Conservation (phyloP, 2,329 filamentous ascomycete genomes). For the Blastomyces gilchristii region DNA sequence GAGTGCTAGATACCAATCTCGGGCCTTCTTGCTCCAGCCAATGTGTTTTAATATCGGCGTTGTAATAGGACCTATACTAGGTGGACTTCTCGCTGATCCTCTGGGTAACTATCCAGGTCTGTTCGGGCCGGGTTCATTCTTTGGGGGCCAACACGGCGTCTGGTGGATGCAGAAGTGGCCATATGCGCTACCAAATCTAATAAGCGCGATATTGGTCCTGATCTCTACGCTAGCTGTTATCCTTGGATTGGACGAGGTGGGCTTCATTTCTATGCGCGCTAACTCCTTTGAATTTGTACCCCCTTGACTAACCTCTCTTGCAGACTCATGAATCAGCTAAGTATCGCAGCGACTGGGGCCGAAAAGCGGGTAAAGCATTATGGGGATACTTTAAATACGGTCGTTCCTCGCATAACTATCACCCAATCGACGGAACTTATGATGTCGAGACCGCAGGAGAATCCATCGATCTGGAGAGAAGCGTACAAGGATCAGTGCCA, state of each 20-base stretch:
- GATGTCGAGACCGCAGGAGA: conserved; percentile 19
- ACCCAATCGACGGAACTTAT: conserved; percentile 22
- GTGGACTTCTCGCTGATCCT: conserved; percentile 59
- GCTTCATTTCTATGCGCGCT: conserved; percentile 8
- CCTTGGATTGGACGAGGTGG: conserved; percentile 56
- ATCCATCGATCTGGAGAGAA: conserved; percentile 27
- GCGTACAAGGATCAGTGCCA: conserved; percentile 20
- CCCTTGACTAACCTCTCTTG: not conserved
- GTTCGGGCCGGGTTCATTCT: conserved; percentile 50
- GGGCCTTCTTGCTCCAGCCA: conserved; percentile 50
- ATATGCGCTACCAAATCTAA: conserved; percentile 58
- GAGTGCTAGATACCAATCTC: conserved; percentile 34
- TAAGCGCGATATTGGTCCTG: conserved; percentile 53
- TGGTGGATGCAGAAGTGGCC: conserved; percentile 56
- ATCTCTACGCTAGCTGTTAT: conserved; percentile 46
- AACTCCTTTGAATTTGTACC: not conserved
- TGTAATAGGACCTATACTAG: conserved; percentile 50
- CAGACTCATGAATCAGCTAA: conserved; percentile 32
- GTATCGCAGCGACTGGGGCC: conserved; percentile 34
- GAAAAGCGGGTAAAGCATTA: conserved; percentile 30
- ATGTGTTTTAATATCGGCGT: conserved; percentile 62
- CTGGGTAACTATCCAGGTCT: conserved; percentile 49
- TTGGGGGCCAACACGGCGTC: conserved; percentile 50
- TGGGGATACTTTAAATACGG: conserved; percentile 21
- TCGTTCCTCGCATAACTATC: conserved; percentile 25